Base-by-base conservation (phyloP, 805 yeast species). In the Cyberlindnera petersonii region DNA sequence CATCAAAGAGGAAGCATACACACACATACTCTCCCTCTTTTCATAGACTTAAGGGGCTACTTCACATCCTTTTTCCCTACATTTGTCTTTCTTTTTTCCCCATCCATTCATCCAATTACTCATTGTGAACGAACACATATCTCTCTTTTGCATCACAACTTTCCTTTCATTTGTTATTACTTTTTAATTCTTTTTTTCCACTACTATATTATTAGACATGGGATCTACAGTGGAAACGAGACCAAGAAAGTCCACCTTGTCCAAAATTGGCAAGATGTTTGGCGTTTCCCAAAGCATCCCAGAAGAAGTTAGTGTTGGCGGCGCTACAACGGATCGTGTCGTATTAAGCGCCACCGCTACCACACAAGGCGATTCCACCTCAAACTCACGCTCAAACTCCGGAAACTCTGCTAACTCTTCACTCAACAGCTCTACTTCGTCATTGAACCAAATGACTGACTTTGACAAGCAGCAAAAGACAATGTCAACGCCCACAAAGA, bases 241-340 rank as follows among this genome's bases (percentile, higher is more conserved):
- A 41, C 43, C 56, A 4, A 47, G 59, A 26, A 47, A 53, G 37
- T 50, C 59, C 2, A 59, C 64, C 3, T 31, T 59, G 6, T 52
- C 56, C n/a, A 59, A 50, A 40, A 36, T 59, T 10, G 57, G 60
- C 2, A 56, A 52, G 42, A 48, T 59, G 26, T 52, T 59, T 42
- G 58, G 58, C 19, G 49, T 45, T 17, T 33, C 44, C 3, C 33
- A 43, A 22, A 24, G 37, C 17, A 45, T 45, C 20, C 46, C 41
- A 3, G 48, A 45, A 27, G 39, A 41, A 16, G 15, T 26, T 13
- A 28, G 21, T 4, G 16, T 16, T 4, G 27, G 13, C 24, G n/a
- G n/a, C n/a, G n/a, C n/a, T n/a, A n/a, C n/a, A n/a, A 26, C 22
- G 6, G 32, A 31, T 9, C 15, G 27, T 15, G 35, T 24, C 18